Evolutionary conservation across 805 yeast species (phyloP), one percentile per base, ranked within the genome.

Genomic region (fission yeast (Schizosaccharomyces pombe)): DNA sequence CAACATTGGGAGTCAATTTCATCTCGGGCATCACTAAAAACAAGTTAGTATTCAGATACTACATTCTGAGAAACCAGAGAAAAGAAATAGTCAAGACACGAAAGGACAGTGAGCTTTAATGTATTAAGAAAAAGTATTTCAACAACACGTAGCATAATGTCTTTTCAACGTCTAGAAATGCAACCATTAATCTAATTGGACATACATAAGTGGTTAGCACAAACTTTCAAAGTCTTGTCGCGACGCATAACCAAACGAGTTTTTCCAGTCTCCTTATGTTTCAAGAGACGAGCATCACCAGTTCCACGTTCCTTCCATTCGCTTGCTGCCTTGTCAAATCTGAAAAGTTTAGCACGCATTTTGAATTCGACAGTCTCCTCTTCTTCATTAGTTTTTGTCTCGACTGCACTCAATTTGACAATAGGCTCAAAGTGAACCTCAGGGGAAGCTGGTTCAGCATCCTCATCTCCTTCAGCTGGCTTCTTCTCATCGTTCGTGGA

Each of bases 251-350:
- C 74, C 60, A 91, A 70, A 73, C 98, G 82, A 59, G 84, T 85
- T 72, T 85, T 87, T 57, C 77, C 75, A 57, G 85, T 72, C 58
- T 71, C 71, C 69, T 85, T 86, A 73, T 89, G 95, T 73, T 89
- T 75, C 67, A 91, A 78, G 70, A 91, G 85, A 71, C 91, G 85
- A 63, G 86, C 95, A 65, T 91, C 98, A 65, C 98, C 98, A 34
- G 95, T 85, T 63, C 98, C 98, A 74, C 98, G 84, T 75, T 91
- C 98, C 70, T 91, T 91, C 98, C 98, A 91, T 71, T 91, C 97
- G 63, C 80, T 80, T 58, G 57, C 58, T 33, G 62, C 63, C 59
- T 60, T 58, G 60, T 70, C 72, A 73, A 82, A 89, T 70, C 85
- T 82, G 75, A 89, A 91, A 65, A 91, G 75, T 71, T 91, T 91